Evolutionary conservation across 2,329 filamentous ascomycete genomes (phyloP).

Genomic region (Botrytis tulipae): DNA sequence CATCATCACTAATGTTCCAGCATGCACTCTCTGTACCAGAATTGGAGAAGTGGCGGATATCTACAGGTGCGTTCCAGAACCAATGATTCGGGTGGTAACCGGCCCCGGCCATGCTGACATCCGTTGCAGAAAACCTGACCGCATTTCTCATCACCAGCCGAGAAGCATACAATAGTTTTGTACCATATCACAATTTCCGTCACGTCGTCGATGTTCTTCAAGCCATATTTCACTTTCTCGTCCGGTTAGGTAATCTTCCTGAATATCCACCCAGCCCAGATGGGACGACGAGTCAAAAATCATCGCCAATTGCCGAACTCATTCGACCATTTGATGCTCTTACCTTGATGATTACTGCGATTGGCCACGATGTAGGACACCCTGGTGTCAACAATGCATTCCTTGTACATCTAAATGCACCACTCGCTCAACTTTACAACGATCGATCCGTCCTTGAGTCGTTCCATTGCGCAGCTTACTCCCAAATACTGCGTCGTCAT

Average conservation of each 20-base stretch:
- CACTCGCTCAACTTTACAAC: slow-evolving; percentile 92
- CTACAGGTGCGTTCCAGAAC: slow-evolving; percentile 59
- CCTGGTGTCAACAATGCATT: slow-evolving; percentile 98
- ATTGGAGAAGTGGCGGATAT: slow-evolving; percentile 75
- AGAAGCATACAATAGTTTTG: slow-evolving; percentile 92
- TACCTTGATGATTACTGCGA: slow-evolving; percentile 88
- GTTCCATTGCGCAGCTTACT: slow-evolving; percentile 96
- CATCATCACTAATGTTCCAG: slow-evolving; percentile 82
- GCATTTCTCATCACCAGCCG: slow-evolving; percentile 85
- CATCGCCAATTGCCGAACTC: slow-evolving; percentile 68
- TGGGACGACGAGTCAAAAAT: slow-evolving; percentile 32
- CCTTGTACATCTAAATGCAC: slow-evolving; percentile 84
- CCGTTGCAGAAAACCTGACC: slow-evolving; percentile 67
- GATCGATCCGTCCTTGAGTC: slow-evolving; percentile 95
- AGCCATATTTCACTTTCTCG: slow-evolving; percentile 85
- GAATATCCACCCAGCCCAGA: slow-evolving; percentile 52
- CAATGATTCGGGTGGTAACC: slow-evolving; percentile 33
- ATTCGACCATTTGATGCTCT: slow-evolving; percentile 86
- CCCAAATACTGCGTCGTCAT: slow-evolving; percentile 87
- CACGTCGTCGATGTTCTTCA: slow-evolving; percentile 96
- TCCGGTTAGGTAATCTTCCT: slow-evolving; percentile 74
- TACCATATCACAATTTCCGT: slow-evolving; percentile 97
- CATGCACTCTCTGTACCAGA: slow-evolving; percentile 83
- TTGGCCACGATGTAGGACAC: slow-evolving; percentile 96
- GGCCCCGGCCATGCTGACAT: slow-evolving; percentile 43